Base-by-base conservation (phyloP, 768 basidiomycete genomes). In the Termitomyces sp. region DNA sequence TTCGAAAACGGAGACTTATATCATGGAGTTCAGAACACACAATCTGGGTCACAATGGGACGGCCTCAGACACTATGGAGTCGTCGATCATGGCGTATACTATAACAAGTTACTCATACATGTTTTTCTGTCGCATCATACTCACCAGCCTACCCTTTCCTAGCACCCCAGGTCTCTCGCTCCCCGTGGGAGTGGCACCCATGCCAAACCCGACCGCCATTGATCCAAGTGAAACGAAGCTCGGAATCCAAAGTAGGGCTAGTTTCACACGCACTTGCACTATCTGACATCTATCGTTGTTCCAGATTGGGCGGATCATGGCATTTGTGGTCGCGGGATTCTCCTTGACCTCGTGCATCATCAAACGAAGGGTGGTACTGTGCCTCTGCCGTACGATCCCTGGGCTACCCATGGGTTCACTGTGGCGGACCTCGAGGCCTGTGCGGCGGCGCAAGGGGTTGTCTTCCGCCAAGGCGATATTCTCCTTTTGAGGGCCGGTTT, bases 41-140 rank as follows among this genome's bases (percentile, higher is more conserved):
- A 89, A 73, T 86, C 86, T 0, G 86, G 87, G 9, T 79, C 85
- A 4, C 87, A 89, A 65, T 88, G 87, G 87, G 87, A 89, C 65
- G 86, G 87, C 8, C 59, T 88, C 68, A 77, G 81, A 61, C 86
- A 88, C 64, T 85, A 78, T 66, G 85, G 85, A 3, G 61, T 88
- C 46, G 52, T 70, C 0, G 78, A 82, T 15, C 80, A 87, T 63
- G 76, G 76, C 3, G 74, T 86, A 25, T 86, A 84, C 67, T 88
- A 88, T 70, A 84, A 87, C 72, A 85, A 86, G 86, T 86, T 63
- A 50, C 14, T 58, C 17, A 37, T 47, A n/a, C 25, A 10, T 20
- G 37, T 7, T 40, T 11, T 17, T 32, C 31, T 14, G 15, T 2
- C 48, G 25, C n/a, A 45, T 48, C 46, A 29, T 63, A 45, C 45